A percentile compares a stretch with the other conserved stretches of the same genome.
Conservation (phyloP, 169 alveolate genomes). For the Eimeria zaria region DNA sequence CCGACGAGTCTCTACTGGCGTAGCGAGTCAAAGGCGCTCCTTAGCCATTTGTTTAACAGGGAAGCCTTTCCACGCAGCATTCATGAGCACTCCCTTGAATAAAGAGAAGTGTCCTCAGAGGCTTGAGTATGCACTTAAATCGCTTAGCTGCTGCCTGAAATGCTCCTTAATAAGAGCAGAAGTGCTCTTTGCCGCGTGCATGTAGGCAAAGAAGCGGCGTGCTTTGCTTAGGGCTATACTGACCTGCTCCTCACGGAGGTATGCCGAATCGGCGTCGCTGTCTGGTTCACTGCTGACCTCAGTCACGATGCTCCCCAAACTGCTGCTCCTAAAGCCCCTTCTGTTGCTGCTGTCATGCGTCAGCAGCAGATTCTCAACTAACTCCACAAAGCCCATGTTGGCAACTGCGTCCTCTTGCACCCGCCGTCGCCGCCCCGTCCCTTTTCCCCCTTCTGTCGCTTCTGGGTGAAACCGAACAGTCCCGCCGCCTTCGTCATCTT, state of each 20-base stretch:
- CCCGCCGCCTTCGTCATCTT: neutral
- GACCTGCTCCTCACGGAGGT: conserved; percentile 1
- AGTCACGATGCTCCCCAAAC: conserved; percentile 39
- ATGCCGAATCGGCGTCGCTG: conserved; percentile 42
- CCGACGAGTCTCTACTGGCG: neutral
- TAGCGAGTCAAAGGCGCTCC: neutral
- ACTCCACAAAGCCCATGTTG: conserved; percentile 63
- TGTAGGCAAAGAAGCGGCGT: neutral
- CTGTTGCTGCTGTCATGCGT: conserved; percentile 62
- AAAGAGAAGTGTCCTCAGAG: neutral
- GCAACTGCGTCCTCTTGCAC: conserved; percentile 46
- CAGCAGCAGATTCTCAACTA: conserved; percentile 55
- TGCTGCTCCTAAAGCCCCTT: conserved; percentile 57
- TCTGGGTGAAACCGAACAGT: conserved; percentile 41
- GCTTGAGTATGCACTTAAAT: neutral
- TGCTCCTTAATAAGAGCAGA: neutral
- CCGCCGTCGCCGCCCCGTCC: conserved; percentile 28
- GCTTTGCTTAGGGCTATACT: neutral
- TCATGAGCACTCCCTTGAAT: neutral
- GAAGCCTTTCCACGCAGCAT: neutral
- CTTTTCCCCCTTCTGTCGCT: conserved; percentile 32
- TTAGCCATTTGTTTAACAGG: neutral
- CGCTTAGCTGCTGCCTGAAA: neutral
- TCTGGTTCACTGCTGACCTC: conserved; percentile 47
- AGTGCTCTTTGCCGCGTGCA: neutral